These are phyloP conservation scores for Phtheirospermum japonicum DNA, from an alignment of 257 asterid species.

Conservation along the genomic window DNA sequence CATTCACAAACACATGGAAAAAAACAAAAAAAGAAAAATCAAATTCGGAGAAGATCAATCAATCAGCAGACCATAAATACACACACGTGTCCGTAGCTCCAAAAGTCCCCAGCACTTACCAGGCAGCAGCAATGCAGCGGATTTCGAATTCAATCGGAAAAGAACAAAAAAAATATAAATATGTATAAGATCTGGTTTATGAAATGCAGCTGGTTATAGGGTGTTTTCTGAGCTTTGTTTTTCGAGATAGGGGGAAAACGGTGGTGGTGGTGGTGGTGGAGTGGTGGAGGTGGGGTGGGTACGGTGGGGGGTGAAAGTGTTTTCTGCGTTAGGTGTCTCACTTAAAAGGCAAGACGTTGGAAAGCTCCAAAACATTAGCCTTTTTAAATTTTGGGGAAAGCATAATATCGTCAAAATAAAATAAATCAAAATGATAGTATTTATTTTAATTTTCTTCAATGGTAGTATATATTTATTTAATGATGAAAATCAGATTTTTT, in stretches of 20 bases:
- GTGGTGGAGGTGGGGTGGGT: conserved; percentile 34
- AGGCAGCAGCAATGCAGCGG: conserved; percentile 31
- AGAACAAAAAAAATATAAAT: not conserved
- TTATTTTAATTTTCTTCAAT: too few species aligned
- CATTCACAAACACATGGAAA: conserved; percentile 14
- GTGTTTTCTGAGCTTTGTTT: conserved; percentile 1
- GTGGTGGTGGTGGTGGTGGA: conserved; percentile 35
- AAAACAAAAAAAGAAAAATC: conserved; percentile 1
- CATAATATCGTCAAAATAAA: too few species aligned
- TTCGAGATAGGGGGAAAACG: conserved; percentile 29
- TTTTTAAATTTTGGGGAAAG: conserved; percentile 18
- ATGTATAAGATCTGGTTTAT: conserved; percentile 30
- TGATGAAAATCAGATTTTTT: too few species aligned
- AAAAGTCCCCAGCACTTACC: conserved; percentile 31
- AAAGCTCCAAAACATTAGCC: conserved; percentile 53
- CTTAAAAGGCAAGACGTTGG: conserved; percentile 45
- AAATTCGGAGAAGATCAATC: conserved; percentile 25
- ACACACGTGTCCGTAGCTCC: not conserved
- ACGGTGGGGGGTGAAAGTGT: conserved; percentile 30
- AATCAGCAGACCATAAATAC: conserved; percentile 4
- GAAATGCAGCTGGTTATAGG: conserved; percentile 24
- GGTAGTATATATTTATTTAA: too few species aligned
- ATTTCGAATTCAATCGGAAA: conserved; percentile 16
- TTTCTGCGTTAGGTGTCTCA: conserved; percentile 55
- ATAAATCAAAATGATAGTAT: not conserved